phyloP scores from a whole-genome alignment of 108 stramenopile genomes.

The Nannochloropsis gaditana region DNA sequence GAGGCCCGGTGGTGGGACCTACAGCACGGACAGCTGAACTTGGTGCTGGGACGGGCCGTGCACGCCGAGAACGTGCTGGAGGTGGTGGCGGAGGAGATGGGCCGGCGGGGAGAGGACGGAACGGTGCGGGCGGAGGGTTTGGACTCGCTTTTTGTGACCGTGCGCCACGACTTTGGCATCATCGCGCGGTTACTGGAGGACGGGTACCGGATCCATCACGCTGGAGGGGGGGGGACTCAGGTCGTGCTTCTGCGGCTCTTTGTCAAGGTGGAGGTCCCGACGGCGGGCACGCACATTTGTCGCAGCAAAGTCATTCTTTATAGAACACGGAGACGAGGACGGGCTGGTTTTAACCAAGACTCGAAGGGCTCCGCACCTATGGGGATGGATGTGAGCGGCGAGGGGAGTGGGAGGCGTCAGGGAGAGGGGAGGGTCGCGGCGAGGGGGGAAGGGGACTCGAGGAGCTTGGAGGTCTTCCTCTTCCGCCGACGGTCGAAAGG shows the following conservation, averaged over 20 bases:
- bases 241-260: background rate
- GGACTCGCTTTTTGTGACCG: background rate
- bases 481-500: background rate
- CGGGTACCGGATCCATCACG: background rate
- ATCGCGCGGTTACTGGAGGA: background rate
- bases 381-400: background rate
- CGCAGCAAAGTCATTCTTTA: background rate
- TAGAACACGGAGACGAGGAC: background rate
- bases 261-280: slow-evolving; percentile 10
- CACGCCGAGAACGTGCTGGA: background rate
- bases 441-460: no score
- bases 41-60: background rate
- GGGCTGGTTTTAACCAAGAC: background rate
- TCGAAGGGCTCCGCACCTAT: background rate
- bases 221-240: background rate
- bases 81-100: slow-evolving; percentile 3
- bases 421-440: background rate
- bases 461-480: background rate
- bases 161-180: slow-evolving; percentile 2
- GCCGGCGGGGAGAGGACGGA: background rate
- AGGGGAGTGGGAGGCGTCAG: background rate
- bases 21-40: background rate
- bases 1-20: slow-evolving; percentile 7
- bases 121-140: background rate
- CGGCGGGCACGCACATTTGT: slow-evolving; percentile 6